Percentiles rank a stretch among this genome's conserved stretches.
Conservation (phyloP, 495 filamentous ascomycete genomes). For the Trichoderma orchidacearum region DNA sequence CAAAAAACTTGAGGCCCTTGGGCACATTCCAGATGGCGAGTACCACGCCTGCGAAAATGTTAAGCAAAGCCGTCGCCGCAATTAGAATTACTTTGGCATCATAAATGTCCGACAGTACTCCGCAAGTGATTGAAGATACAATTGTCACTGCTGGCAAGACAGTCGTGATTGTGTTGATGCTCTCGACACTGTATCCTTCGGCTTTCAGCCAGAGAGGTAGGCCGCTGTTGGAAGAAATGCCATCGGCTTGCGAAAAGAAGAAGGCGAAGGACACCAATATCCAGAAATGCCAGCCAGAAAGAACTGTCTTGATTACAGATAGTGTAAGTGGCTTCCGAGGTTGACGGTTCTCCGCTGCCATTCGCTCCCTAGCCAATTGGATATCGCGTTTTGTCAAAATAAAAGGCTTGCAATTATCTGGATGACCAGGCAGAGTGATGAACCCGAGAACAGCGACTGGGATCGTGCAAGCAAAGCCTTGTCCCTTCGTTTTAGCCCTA, state of each 20-base stretch:
- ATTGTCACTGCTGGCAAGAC: slow-evolving; percentile 36
- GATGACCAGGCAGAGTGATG: slow-evolving; percentile 39
- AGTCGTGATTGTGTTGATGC: slow-evolving; percentile 35
- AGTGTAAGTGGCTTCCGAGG: slow-evolving; percentile 3
- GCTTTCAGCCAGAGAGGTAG: slow-evolving; percentile 31
- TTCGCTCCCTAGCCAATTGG: slow-evolving; percentile 23
- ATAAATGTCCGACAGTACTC: neutral
- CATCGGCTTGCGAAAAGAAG: slow-evolving; percentile 36
- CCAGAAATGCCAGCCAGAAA: slow-evolving; percentile 33
- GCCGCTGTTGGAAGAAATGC: slow-evolving; percentile 32
- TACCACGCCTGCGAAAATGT: neutral
- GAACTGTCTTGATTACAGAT: slow-evolving; percentile 23
- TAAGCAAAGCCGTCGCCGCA: neutral
- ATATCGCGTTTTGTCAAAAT: slow-evolving; percentile 29
- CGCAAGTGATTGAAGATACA: slow-evolving; percentile 22
- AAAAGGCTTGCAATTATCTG: slow-evolving; percentile 27
- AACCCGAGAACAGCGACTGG: slow-evolving; percentile 40
- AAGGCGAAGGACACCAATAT: slow-evolving; percentile 32
- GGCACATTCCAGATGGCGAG: slow-evolving; percentile 23
- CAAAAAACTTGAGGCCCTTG: slow-evolving; percentile 26
- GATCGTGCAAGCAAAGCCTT: slow-evolving; percentile 13
- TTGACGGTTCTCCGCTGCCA: slow-evolving; percentile 10
- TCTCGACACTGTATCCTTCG: slow-evolving; percentile 27
- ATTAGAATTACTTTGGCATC: neutral
- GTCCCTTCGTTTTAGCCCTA: too few relatives aligned